Evolutionary conservation across 441 rosid genomes (phyloP), one percentile per base, ranked within the genome.

Genomic region (Corymbia citriodora): DNA sequence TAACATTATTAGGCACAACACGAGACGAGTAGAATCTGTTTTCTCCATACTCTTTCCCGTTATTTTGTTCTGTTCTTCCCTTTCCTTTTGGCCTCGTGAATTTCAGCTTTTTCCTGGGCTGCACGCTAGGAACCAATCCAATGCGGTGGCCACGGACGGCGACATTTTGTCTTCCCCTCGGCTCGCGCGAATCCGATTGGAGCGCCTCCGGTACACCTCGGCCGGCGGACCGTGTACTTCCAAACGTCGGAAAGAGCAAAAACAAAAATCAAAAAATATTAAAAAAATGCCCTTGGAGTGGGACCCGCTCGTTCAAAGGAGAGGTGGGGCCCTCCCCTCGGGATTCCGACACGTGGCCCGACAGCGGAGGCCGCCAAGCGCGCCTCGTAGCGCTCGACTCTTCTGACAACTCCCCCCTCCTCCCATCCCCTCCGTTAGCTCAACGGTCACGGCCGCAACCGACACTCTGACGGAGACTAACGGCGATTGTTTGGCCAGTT

Each of bases 401-500:
- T 92, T 93, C 90, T 89, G 90, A 90, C 92, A 82, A 49, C 4
- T 40, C 14, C 25, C 4, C n/a, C 29, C 13, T 9, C 29, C 4
- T 8, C 13, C 25, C 33, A 33, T 1, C 40, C 45, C 27, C 82
- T 57, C 88, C 91, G 87, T 50, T 81, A 89, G 87, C 87, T 89
- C 87, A 25, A 68, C 90, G 50, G 82, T 72, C 90, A 90, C 90
- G 89, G 87, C 85, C 86, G 61, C 88, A 88, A 92, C 92, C 92
- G 94, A 94, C 95, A 92, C 68, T 87, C 49, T 18, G 88, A 89
- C 92, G 91, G 90, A 79, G 55, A n/a, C 88, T 87, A 27, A 55
- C 88, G 89, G 72, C 55, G 55, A 52, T 72, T 40, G 5, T 40
- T 40, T 25, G 36, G 88, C 88, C 89, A 50, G 89, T 88, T 83